Evolutionary conservation across 257 asterid genomes (phyloP).

Genomic region (Lithospermum erythrorhizon): DNA sequence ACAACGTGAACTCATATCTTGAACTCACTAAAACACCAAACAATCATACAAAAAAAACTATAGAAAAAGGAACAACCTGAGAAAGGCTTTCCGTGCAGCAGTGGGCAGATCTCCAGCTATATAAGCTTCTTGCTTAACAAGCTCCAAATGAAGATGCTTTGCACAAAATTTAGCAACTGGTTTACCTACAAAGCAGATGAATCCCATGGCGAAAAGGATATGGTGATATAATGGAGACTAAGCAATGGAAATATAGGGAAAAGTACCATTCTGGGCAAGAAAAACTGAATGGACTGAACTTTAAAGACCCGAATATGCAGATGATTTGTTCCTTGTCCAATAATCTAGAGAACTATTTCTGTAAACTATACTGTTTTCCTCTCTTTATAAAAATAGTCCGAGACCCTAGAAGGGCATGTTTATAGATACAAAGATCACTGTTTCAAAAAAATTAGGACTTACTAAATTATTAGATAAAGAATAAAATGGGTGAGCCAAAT

Average conservation of each 20-base stretch:
- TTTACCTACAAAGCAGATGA: constrained; percentile 41
- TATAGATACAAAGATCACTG: background rate
- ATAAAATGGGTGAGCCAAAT: background rate
- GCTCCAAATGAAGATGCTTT: constrained; percentile 81
- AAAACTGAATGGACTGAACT: background rate
- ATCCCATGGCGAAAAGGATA: constrained; percentile 3
- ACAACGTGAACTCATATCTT: constrained; percentile 8
- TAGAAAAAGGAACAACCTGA: constrained; percentile 46
- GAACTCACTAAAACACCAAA: constrained; percentile 9
- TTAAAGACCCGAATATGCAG: background rate
- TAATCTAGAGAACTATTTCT: background rate
- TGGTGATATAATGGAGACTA: constrained; percentile 1
- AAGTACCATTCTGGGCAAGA: background rate
- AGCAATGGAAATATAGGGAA: background rate
- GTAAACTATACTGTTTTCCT: background rate
- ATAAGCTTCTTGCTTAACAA: constrained; percentile 66
- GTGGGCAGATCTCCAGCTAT: constrained; percentile 53
- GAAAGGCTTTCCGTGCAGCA: constrained; percentile 61
- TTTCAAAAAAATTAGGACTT: background rate
- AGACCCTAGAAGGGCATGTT: background rate
- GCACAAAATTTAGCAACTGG: constrained; percentile 91
- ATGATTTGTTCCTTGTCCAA: background rate
- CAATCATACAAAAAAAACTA: constrained; percentile 9
- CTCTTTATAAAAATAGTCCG: background rate
- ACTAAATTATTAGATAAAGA: no score